Percentiles rank a stretch among this genome's conserved stretches.
phyloP scores from a whole-genome alignment of 192 early-diverging fungal genomes.

The Martensiomyces pterosporus region DNA sequence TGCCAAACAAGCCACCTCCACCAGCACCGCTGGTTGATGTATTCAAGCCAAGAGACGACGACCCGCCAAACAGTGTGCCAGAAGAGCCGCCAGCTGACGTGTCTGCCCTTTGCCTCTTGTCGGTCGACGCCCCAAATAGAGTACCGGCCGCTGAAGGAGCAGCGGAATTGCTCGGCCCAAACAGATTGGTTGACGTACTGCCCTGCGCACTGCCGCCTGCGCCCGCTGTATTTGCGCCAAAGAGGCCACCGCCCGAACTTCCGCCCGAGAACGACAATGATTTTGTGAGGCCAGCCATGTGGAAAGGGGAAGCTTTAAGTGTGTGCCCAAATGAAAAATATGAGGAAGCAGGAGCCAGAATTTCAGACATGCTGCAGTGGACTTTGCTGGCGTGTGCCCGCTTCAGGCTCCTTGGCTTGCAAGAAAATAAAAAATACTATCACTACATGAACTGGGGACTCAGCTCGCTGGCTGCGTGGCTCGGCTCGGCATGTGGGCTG shows the following conservation, averaged over 20 bases:
- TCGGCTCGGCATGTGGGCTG: too few relatives aligned
- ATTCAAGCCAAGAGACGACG: constrained; percentile 11
- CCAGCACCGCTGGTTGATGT: constrained; percentile 4
- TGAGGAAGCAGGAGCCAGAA: too few relatives aligned
- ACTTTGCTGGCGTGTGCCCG: too few relatives aligned
- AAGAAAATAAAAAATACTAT: too few relatives aligned
- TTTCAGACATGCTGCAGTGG: too few relatives aligned
- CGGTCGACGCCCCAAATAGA: constrained; percentile 31
- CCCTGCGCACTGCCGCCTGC: not conserved
- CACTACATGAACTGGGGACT: too few relatives aligned
- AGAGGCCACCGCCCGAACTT: constrained; percentile 11
- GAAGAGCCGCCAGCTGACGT: constrained; percentile 5
- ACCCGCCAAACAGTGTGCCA: not conserved
- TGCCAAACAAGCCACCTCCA: constrained; percentile 21
- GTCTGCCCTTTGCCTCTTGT: constrained; percentile 37
- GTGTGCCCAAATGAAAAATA: too few relatives aligned
- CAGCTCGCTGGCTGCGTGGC: too few relatives aligned
- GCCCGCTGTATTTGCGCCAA: constrained; percentile 11
- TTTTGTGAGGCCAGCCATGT: constrained; percentile 37
- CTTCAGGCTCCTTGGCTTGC: too few relatives aligned
- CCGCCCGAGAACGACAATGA: constrained; percentile 43
- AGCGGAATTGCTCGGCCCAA: constrained; percentile 26
- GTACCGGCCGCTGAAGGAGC: constrained; percentile 4
- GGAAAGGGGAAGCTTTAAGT: too few relatives aligned
- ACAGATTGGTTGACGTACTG: constrained; percentile 1